Evolutionary conservation across 352 stramenopile genomes (phyloP).

Genomic region (Phytopythium cucurbitacearum): DNA sequence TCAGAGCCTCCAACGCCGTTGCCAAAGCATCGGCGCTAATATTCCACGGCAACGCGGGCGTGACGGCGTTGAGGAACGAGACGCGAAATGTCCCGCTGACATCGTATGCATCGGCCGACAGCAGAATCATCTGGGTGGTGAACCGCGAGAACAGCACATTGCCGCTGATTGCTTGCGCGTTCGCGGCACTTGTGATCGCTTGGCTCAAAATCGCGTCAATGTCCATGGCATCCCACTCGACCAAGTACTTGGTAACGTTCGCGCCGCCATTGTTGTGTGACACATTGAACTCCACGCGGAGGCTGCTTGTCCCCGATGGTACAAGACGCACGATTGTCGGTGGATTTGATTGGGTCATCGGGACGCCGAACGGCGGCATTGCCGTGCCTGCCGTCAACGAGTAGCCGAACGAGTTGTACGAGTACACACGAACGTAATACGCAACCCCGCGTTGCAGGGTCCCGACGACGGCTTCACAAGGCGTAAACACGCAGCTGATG

Average conservation of each 20-base stretch:
- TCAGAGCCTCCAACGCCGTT: constrained; percentile 68
- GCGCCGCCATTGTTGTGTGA: constrained; percentile 78
- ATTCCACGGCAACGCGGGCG: constrained; percentile 64
- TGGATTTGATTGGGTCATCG: constrained; percentile 70
- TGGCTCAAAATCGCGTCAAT: constrained; percentile 45
- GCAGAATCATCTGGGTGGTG: constrained; percentile 88
- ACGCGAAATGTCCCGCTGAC: constrained; percentile 87
- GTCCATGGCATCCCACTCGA: constrained; percentile 93
- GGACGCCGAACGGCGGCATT: constrained; percentile 59
- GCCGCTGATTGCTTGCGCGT: constrained; percentile 27
- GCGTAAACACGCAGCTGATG: constrained; percentile 70
- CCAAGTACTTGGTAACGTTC: constrained; percentile 82
- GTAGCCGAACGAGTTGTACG: constrained; percentile 93
- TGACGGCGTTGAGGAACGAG: constrained; percentile 63
- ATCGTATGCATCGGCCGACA: constrained; percentile 77
- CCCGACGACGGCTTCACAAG: constrained; percentile 83
- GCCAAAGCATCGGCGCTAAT: constrained; percentile 78
- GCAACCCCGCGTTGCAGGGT: constrained; percentile 61
- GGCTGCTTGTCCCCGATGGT: constrained; percentile 32
- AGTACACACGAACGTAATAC: constrained; percentile 91
- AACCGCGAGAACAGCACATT: constrained; percentile 76
- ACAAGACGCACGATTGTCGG: constrained; percentile 49
- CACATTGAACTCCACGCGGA: constrained; percentile 80
- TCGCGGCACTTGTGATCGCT: constrained; percentile 19
- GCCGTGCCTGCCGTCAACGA: constrained; percentile 63